Base-by-base conservation (phyloP, 768 basidiomycete species). In the Suillus plorans region DNA sequence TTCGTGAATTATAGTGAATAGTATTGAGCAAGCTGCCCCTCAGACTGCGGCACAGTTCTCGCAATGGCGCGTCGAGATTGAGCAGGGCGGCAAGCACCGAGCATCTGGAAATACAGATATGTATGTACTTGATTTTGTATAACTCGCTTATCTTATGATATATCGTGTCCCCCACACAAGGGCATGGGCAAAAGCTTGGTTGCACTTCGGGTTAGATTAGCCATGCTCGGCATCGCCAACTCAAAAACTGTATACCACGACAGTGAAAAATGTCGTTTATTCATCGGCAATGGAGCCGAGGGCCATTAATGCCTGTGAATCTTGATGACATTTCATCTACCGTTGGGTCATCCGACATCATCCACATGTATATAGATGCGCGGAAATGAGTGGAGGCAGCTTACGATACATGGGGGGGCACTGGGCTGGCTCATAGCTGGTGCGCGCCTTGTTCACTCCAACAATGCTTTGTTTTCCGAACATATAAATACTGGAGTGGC, bases 1-100 rank as follows among this genome's bases (percentile, higher is more conserved):
- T 58, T 86, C 91, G 8, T 78, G 98, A 64, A 88, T 98, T 67
- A 83, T 99, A 36, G 95, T 98, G 44, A 95, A 94, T 68, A 92
- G 88, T 68, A 80, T 96, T 22, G 95, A 98, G 74, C 97, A 99
- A 75, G 89, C 95, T 6, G 91, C 92, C 14, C 78, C 79, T 22
- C 92, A 94, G 69, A 89, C 92, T 9, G 73, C 79, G 65, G 76
- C 78, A 34, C 74, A 92, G 37, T 88, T 89, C 71, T 91, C 94
- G 1, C 76, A 85, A 5, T 89, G 91, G 86, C 82, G 77, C 12
- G 89, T 98, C 2, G 96, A 99, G 77, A 91, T 99, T 59, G 97
- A 99, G 76, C 97, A 99, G 76, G 94, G 94, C 4, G 69, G 73
- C 20, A 88, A 85, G 70, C 83, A 94, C 67, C 82, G 78, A 52